These are phyloP conservation scores for Abelmoschus esculentus DNA, from an alignment of 345 rosid species.

Conservation along the genomic window DNA sequence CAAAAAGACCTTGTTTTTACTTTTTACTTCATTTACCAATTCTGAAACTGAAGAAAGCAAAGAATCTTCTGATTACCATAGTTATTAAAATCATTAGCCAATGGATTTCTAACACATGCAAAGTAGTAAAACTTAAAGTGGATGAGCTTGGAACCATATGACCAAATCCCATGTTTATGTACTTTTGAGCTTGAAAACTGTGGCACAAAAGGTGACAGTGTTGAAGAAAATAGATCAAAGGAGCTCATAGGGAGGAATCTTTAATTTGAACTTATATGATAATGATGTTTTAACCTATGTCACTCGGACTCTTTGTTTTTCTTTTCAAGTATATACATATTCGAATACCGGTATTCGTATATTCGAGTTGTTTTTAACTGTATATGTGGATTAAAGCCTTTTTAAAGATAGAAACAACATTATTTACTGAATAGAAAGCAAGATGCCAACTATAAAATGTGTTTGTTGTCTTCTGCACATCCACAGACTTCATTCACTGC, in stretches of 20 bases:
- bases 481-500: constrained; percentile 25
- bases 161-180: background rate
- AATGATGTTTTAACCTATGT: background rate
- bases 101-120: background rate
- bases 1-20: background rate
- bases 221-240: constrained; percentile 14
- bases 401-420: background rate
- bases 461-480: constrained; percentile 19
- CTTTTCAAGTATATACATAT: too few species aligned
- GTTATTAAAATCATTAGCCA: background rate
- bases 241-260: background rate
- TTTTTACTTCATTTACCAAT: background rate
- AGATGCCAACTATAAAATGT: constrained; percentile 3
- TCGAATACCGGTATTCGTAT: too few species aligned
- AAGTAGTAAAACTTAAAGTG: background rate
- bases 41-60: constrained; percentile 1
- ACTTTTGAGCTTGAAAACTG: constrained; percentile 15
- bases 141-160: background rate
- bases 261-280: background rate
- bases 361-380: too few species aligned
- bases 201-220: constrained; percentile 12
- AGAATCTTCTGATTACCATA: background rate
- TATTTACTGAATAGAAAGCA: background rate
- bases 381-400: background rate
- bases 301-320: background rate